Evolutionary conservation across 2,329 filamentous ascomycete genomes (phyloP), one percentile per base, ranked within the genome.

Genomic region (Alternaria angustiovoidea): DNA sequence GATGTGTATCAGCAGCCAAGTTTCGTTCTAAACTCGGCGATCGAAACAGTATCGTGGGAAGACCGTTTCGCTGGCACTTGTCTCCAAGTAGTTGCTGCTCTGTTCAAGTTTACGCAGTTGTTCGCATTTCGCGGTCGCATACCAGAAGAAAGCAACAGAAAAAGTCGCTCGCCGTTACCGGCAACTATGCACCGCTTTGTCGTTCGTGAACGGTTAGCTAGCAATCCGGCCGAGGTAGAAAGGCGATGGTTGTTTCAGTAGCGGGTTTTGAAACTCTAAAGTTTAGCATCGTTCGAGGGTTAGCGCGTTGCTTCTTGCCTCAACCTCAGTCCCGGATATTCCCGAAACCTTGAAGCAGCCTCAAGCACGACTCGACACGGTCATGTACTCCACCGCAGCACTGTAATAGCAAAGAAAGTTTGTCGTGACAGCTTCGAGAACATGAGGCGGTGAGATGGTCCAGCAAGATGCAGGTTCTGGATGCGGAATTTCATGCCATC

Each of bases 1-100:
- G 44, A 53, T 56, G 38, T 66, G 73, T 75, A 68, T 77, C 72
- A 74, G 62, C 52, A 63, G 55, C 63, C 60, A 66, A 62, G 62
- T 56, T 53, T 62, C 47, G 53, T 51, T 64, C 64, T 66, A 71
- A 47, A 67, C 63, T 66, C 67, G 67, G 57, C 65, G 64, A 72
- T 70, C 63, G 63, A 71, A 76, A 75, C 70, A 62, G 39, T 30
- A 38, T 36, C 56, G 46, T 28, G 16, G 8, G 36, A 39, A 43
- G 28, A 16, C 26, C 16, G 59, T 64, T 62, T 61, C 54, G 28
- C 12, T 7, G 5, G 8, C 38, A 38, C 42, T 51, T 20, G 6
- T 16, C 34, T 26, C 28, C 16, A 5, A 8, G 5, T 18, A 8
- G 7, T 9, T 28, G 16, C 39, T 24, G 20, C 20, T 1, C 24